These are phyloP conservation scores for Aspergillus thermomutatus DNA, from an alignment of 2,329 filamentous ascomycete species.

Conservation along the genomic window DNA sequence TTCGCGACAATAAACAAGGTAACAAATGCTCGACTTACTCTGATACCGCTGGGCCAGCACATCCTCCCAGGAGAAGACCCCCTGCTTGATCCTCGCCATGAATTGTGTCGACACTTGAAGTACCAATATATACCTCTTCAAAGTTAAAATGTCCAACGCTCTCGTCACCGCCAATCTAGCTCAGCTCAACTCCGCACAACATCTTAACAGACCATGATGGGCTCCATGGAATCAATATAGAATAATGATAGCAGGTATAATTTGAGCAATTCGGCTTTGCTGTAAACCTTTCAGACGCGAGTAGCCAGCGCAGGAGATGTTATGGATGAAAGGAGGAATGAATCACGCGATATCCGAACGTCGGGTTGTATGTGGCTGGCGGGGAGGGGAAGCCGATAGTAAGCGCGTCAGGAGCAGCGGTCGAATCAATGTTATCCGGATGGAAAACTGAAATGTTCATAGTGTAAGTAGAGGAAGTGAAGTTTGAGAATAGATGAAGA, in stretches of 20 bases:
- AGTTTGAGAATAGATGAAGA: constrained; percentile 3
- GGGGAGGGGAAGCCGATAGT: constrained; percentile 8
- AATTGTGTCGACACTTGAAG: background rate
- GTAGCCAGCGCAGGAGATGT: background rate
- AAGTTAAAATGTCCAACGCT: background rate
- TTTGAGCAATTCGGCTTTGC: background rate
- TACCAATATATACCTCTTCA: background rate
- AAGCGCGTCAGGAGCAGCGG: constrained; percentile 6
- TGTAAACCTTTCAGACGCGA: background rate
- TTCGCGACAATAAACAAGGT: background rate
- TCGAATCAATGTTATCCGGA: background rate
- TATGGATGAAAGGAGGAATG: background rate
- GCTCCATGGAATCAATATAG: background rate
- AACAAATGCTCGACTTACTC: constrained; percentile 24
- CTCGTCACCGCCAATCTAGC: background rate
- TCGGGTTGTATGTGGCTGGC: constrained; percentile 2
- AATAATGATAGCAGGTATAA: background rate
- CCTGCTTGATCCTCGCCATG: constrained; percentile 35
- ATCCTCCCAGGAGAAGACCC: constrained; percentile 41
- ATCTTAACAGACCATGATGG: background rate
- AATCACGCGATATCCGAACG: constrained; percentile 13
- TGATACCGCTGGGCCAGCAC: constrained; percentile 39
- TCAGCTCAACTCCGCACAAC: background rate
- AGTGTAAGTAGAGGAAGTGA: constrained; percentile 1
- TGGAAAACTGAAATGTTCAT: background rate